phyloP scores from a whole-genome alignment of 768 basidiomycete genomes.

The Russula ochroleuca region DNA sequence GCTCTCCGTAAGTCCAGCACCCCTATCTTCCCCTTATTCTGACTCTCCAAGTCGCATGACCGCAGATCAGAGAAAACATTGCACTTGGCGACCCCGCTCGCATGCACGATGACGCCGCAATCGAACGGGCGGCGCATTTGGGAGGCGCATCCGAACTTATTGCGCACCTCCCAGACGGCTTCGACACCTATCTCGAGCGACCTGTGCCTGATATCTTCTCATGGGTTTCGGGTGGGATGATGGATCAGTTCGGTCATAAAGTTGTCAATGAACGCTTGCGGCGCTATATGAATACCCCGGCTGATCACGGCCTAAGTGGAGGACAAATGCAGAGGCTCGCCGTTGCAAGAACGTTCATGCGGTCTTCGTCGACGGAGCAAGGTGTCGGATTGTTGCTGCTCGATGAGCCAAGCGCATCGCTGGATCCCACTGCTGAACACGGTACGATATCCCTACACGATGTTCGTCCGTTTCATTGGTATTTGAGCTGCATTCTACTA shows the following conservation, averaged over 20 bases:
- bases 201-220: slow-evolving; percentile 67
- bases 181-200: slow-evolving; percentile 67
- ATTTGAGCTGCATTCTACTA: slow-evolving; percentile 23
- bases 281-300: neutral
- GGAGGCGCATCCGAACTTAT: slow-evolving; percentile 69
- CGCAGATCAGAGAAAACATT: slow-evolving; percentile 73
- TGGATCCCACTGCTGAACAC: slow-evolving; percentile 75
- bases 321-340: slow-evolving; percentile 76
- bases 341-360: slow-evolving; percentile 73
- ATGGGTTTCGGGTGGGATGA: slow-evolving; percentile 59
- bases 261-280: slow-evolving; percentile 33
- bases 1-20: slow-evolving; percentile 50
- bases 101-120: slow-evolving; percentile 49
- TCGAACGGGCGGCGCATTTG: slow-evolving; percentile 60
- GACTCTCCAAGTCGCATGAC: neutral
- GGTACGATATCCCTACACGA: slow-evolving; percentile 34
- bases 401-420: slow-evolving; percentile 68
- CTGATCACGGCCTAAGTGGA: slow-evolving; percentile 45
- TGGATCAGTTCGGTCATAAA: slow-evolving; percentile 56
- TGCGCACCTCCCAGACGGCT: slow-evolving; percentile 58
- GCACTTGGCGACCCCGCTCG: slow-evolving; percentile 63
- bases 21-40: neutral
- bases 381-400: slow-evolving; percentile 59
- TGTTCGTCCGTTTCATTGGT: neutral
- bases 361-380: slow-evolving; percentile 45